These are phyloP conservation scores for Raphanus hybrid DNA, from an alignment of 441 rosid genomes.

Conservation along the genomic window DNA sequence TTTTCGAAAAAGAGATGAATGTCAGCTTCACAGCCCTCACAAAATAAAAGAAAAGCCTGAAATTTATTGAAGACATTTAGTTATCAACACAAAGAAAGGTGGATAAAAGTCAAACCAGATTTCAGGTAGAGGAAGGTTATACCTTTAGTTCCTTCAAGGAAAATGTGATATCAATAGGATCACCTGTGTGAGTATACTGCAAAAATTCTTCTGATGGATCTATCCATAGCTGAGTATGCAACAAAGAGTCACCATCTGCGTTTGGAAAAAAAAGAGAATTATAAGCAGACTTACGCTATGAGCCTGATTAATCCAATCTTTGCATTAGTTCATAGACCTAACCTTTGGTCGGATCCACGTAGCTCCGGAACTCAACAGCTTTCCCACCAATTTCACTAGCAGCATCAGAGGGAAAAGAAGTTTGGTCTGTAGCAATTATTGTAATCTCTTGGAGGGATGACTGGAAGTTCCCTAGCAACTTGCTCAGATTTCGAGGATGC, in stretches of 20 bases:
- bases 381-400: conserved; percentile 86
- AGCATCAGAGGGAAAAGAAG: conserved; percentile 68
- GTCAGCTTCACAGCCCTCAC: conserved; percentile 86
- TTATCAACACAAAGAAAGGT: conserved; percentile 21
- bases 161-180: conserved; percentile 88
- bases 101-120: conserved; percentile 13
- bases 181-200: conserved; percentile 76
- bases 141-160: conserved; percentile 89
- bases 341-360: conserved; percentile 91
- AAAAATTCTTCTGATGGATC: conserved; percentile 94
- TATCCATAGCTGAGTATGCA: conserved; percentile 93
- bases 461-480: conserved; percentile 84
- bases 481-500: conserved; percentile 82
- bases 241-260: conserved; percentile 76
- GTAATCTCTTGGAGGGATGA: conserved; percentile 98
- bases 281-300: conserved; percentile 26
- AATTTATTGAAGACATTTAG: conserved; percentile 11
- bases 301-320: not conserved
- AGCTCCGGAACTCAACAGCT: conserved; percentile 91
- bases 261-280: conserved; percentile 23
- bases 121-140: conserved; percentile 27
- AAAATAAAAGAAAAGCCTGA: conserved; percentile 89
- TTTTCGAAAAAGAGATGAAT: conserved; percentile 81
- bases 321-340: conserved; percentile 5
- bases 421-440: conserved; percentile 82